Percentiles rank a stretch among this genome's conserved stretches.
Conservation (phyloP, 306 rosid species). For the Argentina anserina region DNA sequence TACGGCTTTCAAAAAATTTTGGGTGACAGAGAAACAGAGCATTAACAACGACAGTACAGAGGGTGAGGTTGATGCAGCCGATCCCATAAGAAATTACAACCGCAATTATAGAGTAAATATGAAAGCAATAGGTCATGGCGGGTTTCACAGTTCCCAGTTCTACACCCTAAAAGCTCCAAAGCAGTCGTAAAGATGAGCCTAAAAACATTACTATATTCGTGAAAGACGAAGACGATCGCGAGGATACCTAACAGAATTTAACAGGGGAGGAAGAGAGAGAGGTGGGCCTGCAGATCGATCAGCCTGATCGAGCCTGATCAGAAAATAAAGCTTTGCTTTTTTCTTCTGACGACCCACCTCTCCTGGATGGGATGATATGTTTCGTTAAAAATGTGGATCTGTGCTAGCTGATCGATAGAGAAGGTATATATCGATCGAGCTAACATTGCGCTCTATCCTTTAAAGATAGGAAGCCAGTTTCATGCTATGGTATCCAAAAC, state of each 20-base stretch:
- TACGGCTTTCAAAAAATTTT: neutral
- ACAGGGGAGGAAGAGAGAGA: neutral
- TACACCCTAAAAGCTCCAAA: conserved; percentile 13
- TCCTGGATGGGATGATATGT: conserved; percentile 28
- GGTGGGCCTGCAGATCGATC: neutral
- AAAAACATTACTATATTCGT: conserved; percentile 7
- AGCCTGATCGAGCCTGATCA: neutral
- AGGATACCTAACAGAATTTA: neutral
- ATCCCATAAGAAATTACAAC: conserved; percentile 41
- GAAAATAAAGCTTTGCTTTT: neutral
- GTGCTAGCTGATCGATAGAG: conserved; percentile 7
- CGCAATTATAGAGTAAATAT: conserved; percentile 29
- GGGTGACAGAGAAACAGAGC: conserved; percentile 27
- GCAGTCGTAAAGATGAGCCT: conserved; percentile 30
- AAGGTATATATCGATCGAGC: neutral
- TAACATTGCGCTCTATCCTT: neutral
- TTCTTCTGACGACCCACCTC: conserved; percentile 27
- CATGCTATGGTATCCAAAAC: conserved; percentile 26
- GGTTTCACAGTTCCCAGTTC: neutral
- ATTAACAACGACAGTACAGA: conserved; percentile 47
- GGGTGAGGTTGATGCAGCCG: conserved; percentile 38
- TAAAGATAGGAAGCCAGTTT: conserved; percentile 9
- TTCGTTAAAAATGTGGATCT: neutral
- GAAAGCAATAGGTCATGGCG: conserved; percentile 26
- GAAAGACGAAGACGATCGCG: neutral